Percentiles rank a stretch among this genome's conserved stretches.
Conservation (phyloP, 1,284 basidiomycete species). For the Malassezia caprae region DNA sequence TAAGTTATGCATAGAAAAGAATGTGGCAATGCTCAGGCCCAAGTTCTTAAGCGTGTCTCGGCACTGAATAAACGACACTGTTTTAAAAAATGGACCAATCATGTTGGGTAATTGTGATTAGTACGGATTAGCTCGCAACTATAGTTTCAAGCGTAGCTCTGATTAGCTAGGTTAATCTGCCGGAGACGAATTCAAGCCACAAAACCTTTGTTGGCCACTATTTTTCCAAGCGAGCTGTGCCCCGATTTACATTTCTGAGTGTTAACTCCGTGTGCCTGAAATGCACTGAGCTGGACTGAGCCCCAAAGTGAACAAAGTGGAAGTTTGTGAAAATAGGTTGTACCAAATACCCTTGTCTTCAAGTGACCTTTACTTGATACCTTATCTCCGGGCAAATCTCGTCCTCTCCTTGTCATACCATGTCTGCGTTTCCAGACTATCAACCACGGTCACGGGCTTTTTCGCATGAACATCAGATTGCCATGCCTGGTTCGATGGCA, state of each 20-base stretch:
- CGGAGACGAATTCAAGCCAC: neutral
- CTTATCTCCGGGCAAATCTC: neutral
- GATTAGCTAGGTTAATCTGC: neutral
- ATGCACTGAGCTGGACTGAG: neutral
- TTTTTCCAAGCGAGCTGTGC: neutral
- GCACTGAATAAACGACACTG: neutral
- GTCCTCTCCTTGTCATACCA: neutral
- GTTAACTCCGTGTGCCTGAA: conserved; percentile 1
- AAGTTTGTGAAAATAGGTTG: neutral
- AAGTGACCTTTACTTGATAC: neutral
- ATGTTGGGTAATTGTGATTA: neutral
- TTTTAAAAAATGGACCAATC: neutral
- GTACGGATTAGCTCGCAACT: neutral
- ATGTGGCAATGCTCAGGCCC: neutral
- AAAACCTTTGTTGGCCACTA: neutral
- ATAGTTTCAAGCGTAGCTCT: neutral
- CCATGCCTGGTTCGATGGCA: neutral
- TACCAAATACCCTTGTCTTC: neutral
- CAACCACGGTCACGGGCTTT: neutral
- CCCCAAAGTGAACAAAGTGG: neutral
- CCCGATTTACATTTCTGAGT: neutral
- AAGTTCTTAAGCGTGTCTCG: neutral
- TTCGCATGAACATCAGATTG: neutral
- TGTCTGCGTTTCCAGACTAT: neutral
- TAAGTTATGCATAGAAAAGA: neutral